These are phyloP conservation scores for Trichoderma sp. DNA, from an alignment of 2,329 filamentous ascomycete genomes.

Conservation along the genomic window DNA sequence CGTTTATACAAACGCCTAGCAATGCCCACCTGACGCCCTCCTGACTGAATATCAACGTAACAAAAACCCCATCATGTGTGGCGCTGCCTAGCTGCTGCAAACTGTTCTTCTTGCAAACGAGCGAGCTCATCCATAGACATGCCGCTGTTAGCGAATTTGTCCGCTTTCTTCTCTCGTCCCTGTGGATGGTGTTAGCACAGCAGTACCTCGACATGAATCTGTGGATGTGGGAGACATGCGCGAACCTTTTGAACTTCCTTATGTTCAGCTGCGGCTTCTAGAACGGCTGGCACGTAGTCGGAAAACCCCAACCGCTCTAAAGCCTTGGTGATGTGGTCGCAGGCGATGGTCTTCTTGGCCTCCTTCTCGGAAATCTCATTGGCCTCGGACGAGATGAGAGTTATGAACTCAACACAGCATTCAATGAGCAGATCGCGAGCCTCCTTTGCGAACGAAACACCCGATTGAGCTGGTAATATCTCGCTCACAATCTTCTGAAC, in stretches of 20 bases:
- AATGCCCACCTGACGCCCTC: slow-evolving; percentile 38
- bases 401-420: slow-evolving; percentile 99
- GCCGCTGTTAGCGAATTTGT: slow-evolving; percentile 94
- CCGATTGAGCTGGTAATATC: slow-evolving; percentile 74
- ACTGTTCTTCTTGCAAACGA: slow-evolving; percentile 86
- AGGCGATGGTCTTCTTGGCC: slow-evolving; percentile 98
- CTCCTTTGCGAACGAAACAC: slow-evolving; percentile 90
- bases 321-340: slow-evolving; percentile 95
- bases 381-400: slow-evolving; percentile 94
- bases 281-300: slow-evolving; percentile 86
- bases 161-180: slow-evolving; percentile 95
- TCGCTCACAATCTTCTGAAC: slow-evolving; percentile 90
- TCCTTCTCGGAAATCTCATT: slow-evolving; percentile 99
- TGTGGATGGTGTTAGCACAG: slow-evolving; percentile 57
- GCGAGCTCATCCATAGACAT: slow-evolving; percentile 89
- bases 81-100: slow-evolving; percentile 66
- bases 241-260: slow-evolving; percentile 87
- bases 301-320: slow-evolving; percentile 89
- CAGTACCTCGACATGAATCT: background rate
- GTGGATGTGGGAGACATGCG: background rate
- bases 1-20: slow-evolving; percentile 38
- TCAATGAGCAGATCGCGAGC: slow-evolving; percentile 94
- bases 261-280: slow-evolving; percentile 85
- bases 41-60: slow-evolving; percentile 12
- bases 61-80: slow-evolving; percentile 31